phyloP scores from a whole-genome alignment of 768 basidiomycete genomes.

The Pholiota molesta region DNA sequence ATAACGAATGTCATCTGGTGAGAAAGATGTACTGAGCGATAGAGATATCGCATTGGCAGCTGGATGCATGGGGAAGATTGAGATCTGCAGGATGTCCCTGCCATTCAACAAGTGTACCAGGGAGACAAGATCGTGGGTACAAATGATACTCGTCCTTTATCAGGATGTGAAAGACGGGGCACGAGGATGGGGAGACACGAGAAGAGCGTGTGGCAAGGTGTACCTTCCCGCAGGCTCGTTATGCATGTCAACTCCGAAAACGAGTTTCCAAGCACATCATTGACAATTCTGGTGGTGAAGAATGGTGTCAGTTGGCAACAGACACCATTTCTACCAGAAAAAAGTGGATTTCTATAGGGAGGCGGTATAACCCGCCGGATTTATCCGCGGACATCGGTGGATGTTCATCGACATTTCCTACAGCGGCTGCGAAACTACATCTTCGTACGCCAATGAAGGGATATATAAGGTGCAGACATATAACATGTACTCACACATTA shows the following conservation, averaged over 20 bases:
- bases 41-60: constrained; percentile 33
- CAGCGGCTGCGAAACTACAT: too few relatives aligned
- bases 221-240: constrained; percentile 59
- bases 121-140: neutral
- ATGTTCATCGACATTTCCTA: too few relatives aligned
- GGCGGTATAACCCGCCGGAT: neutral
- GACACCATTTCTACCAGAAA: neutral
- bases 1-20: too few relatives aligned
- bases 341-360: neutral
- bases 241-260: constrained; percentile 55
- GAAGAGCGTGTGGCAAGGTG: neutral
- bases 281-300: constrained; percentile 42
- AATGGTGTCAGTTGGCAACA: neutral
- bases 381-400: neutral
- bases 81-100: constrained; percentile 58
- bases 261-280: constrained; percentile 63
- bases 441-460: too few relatives aligned
- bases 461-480: too few relatives aligned
- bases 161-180: neutral
- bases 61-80: constrained; percentile 51
- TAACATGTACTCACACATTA: constrained; percentile 47
- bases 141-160: neutral
- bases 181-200: neutral
- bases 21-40: too few relatives aligned
- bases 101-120: constrained; percentile 45